Evolutionary conservation across 2,329 filamentous ascomycete genomes (phyloP).

Genomic region (Colletotrichum phormii): DNA sequence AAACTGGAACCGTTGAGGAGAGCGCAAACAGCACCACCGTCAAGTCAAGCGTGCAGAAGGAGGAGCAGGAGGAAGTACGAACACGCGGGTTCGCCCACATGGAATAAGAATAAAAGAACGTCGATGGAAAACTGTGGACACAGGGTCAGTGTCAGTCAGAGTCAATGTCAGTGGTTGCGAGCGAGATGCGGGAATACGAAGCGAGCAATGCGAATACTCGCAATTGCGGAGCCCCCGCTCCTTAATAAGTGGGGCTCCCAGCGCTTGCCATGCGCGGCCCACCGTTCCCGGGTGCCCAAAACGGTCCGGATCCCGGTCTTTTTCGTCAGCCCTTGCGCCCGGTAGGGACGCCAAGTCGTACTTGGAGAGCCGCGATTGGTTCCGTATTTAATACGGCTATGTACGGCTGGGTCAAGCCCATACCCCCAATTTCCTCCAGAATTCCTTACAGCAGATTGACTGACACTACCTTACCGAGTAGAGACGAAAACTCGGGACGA

Average conservation of each 20-base stretch:
- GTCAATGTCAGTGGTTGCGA: neutral
- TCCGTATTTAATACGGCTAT: neutral
- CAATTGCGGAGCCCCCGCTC: constrained; percentile 7
- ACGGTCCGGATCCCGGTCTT: neutral
- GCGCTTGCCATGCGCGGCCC: constrained; percentile 7
- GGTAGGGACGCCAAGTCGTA: constrained; percentile 2
- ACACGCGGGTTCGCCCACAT: constrained; percentile 24
- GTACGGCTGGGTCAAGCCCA: constrained; percentile 1
- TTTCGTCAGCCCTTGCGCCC: constrained; percentile 8
- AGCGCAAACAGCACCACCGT: neutral
- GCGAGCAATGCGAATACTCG: constrained; percentile 28
- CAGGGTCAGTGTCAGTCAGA: constrained; percentile 7
- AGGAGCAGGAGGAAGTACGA: neutral
- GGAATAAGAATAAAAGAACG: neutral
- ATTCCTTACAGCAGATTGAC: neutral
- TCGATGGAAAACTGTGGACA: neutral
- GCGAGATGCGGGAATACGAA: neutral
- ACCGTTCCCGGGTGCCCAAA: neutral
- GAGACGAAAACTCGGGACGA: constrained; percentile 12
- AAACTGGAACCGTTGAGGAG: neutral
- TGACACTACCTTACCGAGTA: too few relatives aligned
- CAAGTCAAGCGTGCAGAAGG: neutral
- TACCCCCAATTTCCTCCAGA: neutral
- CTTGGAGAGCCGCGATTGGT: constrained; percentile 2
- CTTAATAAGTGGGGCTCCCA: neutral